Evolutionary conservation across 2,329 filamentous ascomycete genomes (phyloP).

Genomic region (Dactylellina haptotyla): DNA sequence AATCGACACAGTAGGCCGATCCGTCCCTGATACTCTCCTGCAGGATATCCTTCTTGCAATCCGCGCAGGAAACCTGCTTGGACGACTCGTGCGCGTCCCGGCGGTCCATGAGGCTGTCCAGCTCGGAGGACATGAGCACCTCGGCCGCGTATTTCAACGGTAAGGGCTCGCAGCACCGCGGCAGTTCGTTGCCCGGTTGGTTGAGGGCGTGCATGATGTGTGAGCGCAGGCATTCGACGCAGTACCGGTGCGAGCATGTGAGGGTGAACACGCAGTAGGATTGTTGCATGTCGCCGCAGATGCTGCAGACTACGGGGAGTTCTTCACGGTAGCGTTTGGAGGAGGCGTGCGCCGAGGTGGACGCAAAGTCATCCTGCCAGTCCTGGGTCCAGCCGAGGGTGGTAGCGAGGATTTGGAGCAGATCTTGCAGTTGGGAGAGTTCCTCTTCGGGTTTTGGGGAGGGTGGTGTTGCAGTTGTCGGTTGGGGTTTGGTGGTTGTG

Average conservation of each 20-base stretch:
- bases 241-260: constrained; percentile 41
- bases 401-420: constrained; percentile 38
- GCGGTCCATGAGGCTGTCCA: constrained; percentile 35
- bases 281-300: constrained; percentile 40
- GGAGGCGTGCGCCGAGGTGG: constrained; percentile 34
- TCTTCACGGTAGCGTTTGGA: constrained; percentile 42
- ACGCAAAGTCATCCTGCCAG: constrained; percentile 36
- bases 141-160: constrained; percentile 41
- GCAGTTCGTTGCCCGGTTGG: constrained; percentile 32
- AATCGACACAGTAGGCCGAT: constrained; percentile 51
- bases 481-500: not conserved
- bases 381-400: constrained; percentile 35
- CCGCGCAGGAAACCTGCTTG: constrained; percentile 33
- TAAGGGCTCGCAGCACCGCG: constrained; percentile 43
- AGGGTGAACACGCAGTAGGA: constrained; percentile 42
- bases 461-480: not conserved
- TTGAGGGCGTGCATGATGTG: constrained; percentile 39
- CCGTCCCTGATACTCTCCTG: constrained; percentile 34
- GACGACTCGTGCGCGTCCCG: constrained; percentile 39
- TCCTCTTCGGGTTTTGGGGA: constrained; percentile 31
- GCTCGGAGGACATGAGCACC: constrained; percentile 42
- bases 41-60: constrained; percentile 45
- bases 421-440: constrained; percentile 46
- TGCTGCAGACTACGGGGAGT: constrained; percentile 40
- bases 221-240: constrained; percentile 43